Percentiles rank a stretch among this genome's conserved stretches.
Evolutionary conservation across 2,329 filamentous ascomycete species (phyloP).

Genomic region (Diaporthe vaccinii): DNA sequence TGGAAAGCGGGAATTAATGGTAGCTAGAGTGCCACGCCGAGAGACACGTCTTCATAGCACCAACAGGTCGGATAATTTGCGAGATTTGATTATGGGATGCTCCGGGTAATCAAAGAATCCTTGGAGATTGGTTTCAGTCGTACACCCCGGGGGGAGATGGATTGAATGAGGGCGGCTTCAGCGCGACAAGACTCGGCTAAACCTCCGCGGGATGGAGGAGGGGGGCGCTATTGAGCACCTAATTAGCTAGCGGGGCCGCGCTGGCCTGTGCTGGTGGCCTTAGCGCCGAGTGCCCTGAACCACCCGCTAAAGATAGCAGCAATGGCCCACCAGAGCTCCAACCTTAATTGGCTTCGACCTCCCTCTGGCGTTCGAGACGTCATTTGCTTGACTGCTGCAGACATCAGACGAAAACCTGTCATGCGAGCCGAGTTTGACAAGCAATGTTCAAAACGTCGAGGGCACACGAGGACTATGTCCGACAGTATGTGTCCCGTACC

Average conservation of each 20-base stretch:
- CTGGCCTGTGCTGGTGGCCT: constrained; percentile 19
- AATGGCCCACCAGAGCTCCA: constrained; percentile 36
- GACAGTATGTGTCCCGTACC: not conserved
- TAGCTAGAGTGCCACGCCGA: constrained; percentile 26
- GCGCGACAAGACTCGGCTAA: constrained; percentile 29
- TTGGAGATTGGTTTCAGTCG: constrained; percentile 28
- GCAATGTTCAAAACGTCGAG: constrained; percentile 6
- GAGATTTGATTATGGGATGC: constrained; percentile 38
- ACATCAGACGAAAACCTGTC: constrained; percentile 15
- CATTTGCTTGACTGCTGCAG: not conserved
- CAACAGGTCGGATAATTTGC: constrained; percentile 40
- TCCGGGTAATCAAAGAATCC: constrained; percentile 37
- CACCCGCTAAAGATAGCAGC: constrained; percentile 28
- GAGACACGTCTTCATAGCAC: constrained; percentile 37
- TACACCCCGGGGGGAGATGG: constrained; percentile 21
- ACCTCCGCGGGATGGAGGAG: constrained; percentile 9
- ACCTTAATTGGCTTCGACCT: constrained; percentile 29
- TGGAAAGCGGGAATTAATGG: constrained; percentile 19
- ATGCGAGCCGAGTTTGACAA: constrained; percentile 14
- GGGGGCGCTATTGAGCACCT: constrained; percentile 22
- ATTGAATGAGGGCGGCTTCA: constrained; percentile 13
- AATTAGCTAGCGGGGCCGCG: constrained; percentile 36
- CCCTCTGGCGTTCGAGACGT: constrained; percentile 4
- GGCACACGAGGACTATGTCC: not conserved
- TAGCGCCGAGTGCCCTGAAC: constrained; percentile 11